Conservation (phyloP, 2,329 filamentous ascomycete genomes). For the Blastomyces silverae region DNA sequence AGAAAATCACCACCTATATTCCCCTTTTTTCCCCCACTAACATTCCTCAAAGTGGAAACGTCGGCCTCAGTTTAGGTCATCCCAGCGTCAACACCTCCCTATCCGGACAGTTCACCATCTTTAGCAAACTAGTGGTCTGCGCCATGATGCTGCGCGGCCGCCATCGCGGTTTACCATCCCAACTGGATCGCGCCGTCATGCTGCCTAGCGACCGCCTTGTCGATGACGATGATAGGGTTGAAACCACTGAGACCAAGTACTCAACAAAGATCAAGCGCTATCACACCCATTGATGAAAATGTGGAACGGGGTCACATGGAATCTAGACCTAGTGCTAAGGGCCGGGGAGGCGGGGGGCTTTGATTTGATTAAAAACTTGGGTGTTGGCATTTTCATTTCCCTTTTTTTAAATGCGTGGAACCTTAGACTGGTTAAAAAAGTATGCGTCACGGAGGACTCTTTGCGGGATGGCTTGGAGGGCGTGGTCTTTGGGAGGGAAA, state of each 20-base stretch:
- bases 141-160: constrained; percentile 52
- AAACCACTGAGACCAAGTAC: background rate
- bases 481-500: too few relatives aligned
- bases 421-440: background rate
- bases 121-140: constrained; percentile 50
- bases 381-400: background rate
- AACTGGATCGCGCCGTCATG: constrained; percentile 44
- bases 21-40: background rate
- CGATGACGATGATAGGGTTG: constrained; percentile 36
- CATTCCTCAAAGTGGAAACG: constrained; percentile 26
- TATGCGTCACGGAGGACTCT: too few relatives aligned
- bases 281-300: constrained; percentile 9
- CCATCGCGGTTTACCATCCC: constrained; percentile 51
- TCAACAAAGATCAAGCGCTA: constrained; percentile 7
- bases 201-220: constrained; percentile 36
- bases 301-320: background rate
- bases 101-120: constrained; percentile 42
- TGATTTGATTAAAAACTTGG: background rate
- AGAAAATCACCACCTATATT: background rate
- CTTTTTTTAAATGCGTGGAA: too few relatives aligned
- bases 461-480: too few relatives aligned
- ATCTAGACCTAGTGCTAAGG: background rate
- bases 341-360: background rate
- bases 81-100: constrained; percentile 29
- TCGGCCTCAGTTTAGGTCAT: constrained; percentile 33